phyloP scores from a whole-genome alignment of 2,329 filamentous ascomycete genomes.

The Penicillium sp. region DNA sequence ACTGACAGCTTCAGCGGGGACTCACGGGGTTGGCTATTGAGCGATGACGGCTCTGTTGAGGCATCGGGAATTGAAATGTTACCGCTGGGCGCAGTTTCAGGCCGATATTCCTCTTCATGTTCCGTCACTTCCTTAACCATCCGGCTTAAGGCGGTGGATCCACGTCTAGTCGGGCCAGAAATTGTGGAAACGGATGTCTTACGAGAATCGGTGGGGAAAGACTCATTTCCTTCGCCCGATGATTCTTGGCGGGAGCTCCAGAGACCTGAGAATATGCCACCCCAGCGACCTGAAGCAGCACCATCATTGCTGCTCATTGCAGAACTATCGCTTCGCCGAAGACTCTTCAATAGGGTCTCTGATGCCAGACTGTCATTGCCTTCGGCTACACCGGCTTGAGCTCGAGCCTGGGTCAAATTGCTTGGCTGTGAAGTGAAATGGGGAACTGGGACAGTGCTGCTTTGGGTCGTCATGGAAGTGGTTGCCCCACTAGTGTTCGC shows the following conservation, averaged over 20 bases:
- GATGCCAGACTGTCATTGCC: constrained; percentile 52
- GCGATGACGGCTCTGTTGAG: constrained; percentile 31
- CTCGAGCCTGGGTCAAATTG: constrained; percentile 28
- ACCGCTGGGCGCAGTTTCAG: constrained; percentile 29
- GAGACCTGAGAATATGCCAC: constrained; percentile 57
- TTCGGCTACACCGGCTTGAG: constrained; percentile 27
- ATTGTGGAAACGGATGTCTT: constrained; percentile 33
- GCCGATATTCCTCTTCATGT: constrained; percentile 19
- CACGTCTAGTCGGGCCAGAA: constrained; percentile 25
- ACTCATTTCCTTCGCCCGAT: constrained; percentile 42
- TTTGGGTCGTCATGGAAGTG: constrained; percentile 54
- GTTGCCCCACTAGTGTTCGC: constrained; percentile 54
- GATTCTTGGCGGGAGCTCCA: constrained; percentile 56
- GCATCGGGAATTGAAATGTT: constrained; percentile 40
- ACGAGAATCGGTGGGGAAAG: constrained; percentile 26
- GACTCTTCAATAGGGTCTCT: constrained; percentile 55
- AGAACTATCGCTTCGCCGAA: constrained; percentile 56
- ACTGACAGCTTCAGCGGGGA: constrained; percentile 56
- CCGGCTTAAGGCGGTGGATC: constrained; percentile 32
- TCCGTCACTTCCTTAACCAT: constrained; percentile 38
- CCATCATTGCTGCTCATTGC: constrained; percentile 48
- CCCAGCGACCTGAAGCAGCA: constrained; percentile 56
- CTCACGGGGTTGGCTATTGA: constrained; percentile 39
- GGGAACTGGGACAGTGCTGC: constrained; percentile 53
- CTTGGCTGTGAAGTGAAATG: constrained; percentile 53